Base-by-base conservation (phyloP, 768 basidiomycete species). In the Pholiota microspora region DNA sequence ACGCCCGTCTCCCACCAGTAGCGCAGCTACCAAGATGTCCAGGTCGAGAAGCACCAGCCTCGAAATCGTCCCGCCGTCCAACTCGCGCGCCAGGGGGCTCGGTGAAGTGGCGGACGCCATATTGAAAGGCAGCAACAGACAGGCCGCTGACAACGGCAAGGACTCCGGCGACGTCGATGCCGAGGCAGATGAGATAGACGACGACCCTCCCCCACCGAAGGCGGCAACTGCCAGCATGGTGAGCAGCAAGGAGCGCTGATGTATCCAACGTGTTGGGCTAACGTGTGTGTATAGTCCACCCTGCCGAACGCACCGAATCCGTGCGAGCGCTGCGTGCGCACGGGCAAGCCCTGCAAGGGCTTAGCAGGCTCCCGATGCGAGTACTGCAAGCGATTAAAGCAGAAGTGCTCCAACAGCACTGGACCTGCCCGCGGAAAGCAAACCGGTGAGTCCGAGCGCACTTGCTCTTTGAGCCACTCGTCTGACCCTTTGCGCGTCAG, bases 381-480 rank as follows among this genome's bases (percentile, higher is more conserved):
- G 54, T 68, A 77, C 59, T 78, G 77, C 67, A 78, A 77, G 62
- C 64, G 67, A 55, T 67, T 77, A 51, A 76, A 77, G 60, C 75
- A 77, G 62, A 75, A 74, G 63, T 78, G 77, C 60, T 74, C 75
- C 21, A 78, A 78, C 58, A 73, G 71, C 64, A 73, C 71, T 35
- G 74, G 73, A 29, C 73, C 76, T 47, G 72, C 73, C 29, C 71
- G 74, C 47, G 73, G 75, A 28, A 71, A 71, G 61, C 72, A 73
- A 57, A 69, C 73, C 54, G 67, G 72, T 70, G 51, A 58, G 72
- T 66, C 28, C 49, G 21, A 55, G 23, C 36, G 51, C 47, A 49
- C 28, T 45, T 55, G 51, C 38, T 40, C 51, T 18, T 38, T 42
- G 21, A 27, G 51, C 51, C 15, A 4, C 45, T 44, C 42, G 35